phyloP scores from a whole-genome alignment of 2,329 filamentous ascomycete genomes.

The Penicillium fuscoglaucum region DNA sequence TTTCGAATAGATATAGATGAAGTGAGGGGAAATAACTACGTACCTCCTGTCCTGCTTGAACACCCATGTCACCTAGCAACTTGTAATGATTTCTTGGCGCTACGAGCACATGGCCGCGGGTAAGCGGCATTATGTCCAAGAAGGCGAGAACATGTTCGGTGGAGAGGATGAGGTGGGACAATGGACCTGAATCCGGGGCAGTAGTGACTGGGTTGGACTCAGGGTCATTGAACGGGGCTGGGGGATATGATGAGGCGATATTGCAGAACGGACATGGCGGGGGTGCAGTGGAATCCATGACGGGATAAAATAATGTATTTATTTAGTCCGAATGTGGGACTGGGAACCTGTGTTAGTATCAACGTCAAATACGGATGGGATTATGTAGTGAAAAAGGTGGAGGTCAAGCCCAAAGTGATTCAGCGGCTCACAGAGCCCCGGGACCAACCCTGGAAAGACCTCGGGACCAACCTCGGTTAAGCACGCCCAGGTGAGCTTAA shows the following conservation, averaged over 20 bases:
- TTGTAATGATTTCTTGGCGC: slow-evolving; percentile 74
- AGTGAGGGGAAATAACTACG: slow-evolving; percentile 39
- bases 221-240: slow-evolving; percentile 29
- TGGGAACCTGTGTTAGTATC: not conserved
- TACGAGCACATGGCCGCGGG: slow-evolving; percentile 77
- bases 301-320: not conserved
- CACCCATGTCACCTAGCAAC: slow-evolving; percentile 71
- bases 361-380: not conserved
- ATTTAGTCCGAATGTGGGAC: not conserved
- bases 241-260: slow-evolving; percentile 55
- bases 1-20: not conserved
- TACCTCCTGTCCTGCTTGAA: slow-evolving; percentile 65
- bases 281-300: slow-evolving; percentile 18
- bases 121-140: slow-evolving; percentile 88
- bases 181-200: slow-evolving; percentile 14
- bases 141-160: slow-evolving; percentile 80
- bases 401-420: not conserved
- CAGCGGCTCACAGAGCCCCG: not conserved
- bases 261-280: slow-evolving; percentile 58
- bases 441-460: not conserved
- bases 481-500: not conserved
- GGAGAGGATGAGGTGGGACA: slow-evolving; percentile 66
- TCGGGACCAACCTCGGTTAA: slow-evolving; percentile 16
- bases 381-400: not conserved
- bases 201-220: slow-evolving; percentile 25